These are phyloP conservation scores for Danielia oregonensis DNA, from an alignment of 805 yeast genomes.

Conservation along the genomic window DNA sequence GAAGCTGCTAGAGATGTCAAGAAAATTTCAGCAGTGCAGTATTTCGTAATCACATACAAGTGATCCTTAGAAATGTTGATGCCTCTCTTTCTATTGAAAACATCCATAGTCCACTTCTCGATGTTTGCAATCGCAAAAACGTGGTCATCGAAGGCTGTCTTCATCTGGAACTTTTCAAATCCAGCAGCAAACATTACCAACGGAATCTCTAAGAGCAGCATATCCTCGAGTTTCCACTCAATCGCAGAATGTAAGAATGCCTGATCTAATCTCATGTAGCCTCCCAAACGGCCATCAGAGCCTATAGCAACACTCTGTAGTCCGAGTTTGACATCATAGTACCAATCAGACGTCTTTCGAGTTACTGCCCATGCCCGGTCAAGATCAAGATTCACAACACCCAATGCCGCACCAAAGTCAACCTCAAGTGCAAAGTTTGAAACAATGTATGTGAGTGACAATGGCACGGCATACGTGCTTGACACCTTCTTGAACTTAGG, in stretches of 20 bases:
- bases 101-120: conserved; percentile 44
- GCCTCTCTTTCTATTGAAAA: conserved; percentile 66
- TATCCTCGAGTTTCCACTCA: conserved; percentile 55
- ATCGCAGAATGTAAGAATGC: conserved; percentile 61
- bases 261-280: conserved; percentile 49
- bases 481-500: conserved; percentile 54
- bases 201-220: conserved; percentile 53
- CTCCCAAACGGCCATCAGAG: conserved; percentile 80
- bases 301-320: conserved; percentile 47
- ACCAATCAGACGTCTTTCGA: conserved; percentile 62
- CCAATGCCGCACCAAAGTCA: conserved; percentile 83
- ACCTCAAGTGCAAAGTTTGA: conserved; percentile 50
- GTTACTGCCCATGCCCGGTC: conserved; percentile 68
- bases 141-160: conserved; percentile 80
- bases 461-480: conserved; percentile 65
- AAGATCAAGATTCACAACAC: conserved; percentile 52
- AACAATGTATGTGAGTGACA: conserved; percentile 61
- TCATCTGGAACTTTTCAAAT: conserved; percentile 51
- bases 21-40: conserved; percentile 55
- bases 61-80: conserved; percentile 52
- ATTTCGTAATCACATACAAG: conserved; percentile 47
- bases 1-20: conserved; percentile 85
- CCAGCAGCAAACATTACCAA: conserved; percentile 60
- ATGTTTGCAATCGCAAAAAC: conserved; percentile 66
- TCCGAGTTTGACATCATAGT: conserved; percentile 65